phyloP scores from a whole-genome alignment of 192 early-diverging fungal genomes.

The Coemansia sp. region DNA sequence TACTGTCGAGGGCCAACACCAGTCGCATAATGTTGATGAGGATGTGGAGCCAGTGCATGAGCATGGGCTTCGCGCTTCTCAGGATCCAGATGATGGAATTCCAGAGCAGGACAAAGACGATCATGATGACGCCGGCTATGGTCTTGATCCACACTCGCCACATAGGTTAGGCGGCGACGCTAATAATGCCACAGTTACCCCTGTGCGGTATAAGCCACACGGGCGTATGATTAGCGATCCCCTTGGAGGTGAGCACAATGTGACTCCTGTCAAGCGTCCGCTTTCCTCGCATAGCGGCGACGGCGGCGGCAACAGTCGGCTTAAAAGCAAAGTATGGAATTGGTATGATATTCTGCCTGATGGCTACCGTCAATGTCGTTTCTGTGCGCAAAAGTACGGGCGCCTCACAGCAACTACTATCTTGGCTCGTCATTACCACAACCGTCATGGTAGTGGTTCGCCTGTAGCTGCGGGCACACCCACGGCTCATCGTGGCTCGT shows the following conservation, averaged over 20 bases:
- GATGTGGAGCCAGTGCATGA: neutral
- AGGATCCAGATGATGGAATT: neutral
- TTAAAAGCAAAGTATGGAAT: constrained; percentile 54
- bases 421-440: constrained; percentile 50
- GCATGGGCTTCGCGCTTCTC: constrained; percentile 7
- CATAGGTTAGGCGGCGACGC: constrained; percentile 1
- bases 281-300: constrained; percentile 18
- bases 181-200: constrained; percentile 5
- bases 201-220: constrained; percentile 20
- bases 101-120: constrained; percentile 11
- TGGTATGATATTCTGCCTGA: constrained; percentile 52
- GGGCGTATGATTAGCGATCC: constrained; percentile 17
- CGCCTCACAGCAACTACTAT: constrained; percentile 53
- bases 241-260: constrained; percentile 9
- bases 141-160: constrained; percentile 11
- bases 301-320: constrained; percentile 28
- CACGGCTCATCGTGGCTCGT: constrained; percentile 16
- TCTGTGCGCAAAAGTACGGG: constrained; percentile 49
- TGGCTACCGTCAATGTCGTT: constrained; percentile 47
- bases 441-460: constrained; percentile 39
- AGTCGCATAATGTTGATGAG: constrained; percentile 2
- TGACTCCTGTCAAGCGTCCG: constrained; percentile 34
- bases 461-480: constrained; percentile 13
- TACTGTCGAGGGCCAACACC: neutral
- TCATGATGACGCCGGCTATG: constrained; percentile 7